Percentiles rank a stretch among this genome's conserved stretches.
Evolutionary conservation across 208 protist species (phyloP).

Genomic region (Leishmania gerbilli): DNA sequence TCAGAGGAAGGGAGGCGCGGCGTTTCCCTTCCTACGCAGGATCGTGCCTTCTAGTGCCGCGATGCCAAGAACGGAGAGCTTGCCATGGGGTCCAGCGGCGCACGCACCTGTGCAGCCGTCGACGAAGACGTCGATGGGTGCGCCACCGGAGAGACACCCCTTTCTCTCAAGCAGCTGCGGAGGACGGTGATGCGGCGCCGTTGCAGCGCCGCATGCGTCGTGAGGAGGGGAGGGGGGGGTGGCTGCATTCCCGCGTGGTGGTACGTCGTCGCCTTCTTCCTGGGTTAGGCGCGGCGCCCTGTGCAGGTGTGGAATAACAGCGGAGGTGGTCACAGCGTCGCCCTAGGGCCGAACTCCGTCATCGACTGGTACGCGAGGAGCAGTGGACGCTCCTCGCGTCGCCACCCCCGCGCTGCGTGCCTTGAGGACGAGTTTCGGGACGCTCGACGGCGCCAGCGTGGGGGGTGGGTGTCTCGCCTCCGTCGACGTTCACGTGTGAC

Average conservation of each 20-base stretch:
- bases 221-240: not conserved
- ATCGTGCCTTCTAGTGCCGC: not conserved
- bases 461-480: conserved; percentile 11
- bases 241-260: no score
- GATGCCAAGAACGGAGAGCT: not conserved
- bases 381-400: not conserved
- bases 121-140: not conserved
- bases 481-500: conserved; percentile 44
- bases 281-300: not conserved
- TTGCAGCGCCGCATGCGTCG: not conserved
- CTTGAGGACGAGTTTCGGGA: conserved; percentile 11
- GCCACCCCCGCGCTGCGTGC: not conserved
- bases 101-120: not conserved
- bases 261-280: not conserved
- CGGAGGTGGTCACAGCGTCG: not conserved
- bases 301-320: not conserved
- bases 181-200: no score
- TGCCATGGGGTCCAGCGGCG: not conserved
- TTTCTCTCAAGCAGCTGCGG: no score
- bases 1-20: not conserved
- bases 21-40: not conserved
- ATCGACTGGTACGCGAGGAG: not conserved
- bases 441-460: conserved; percentile 29
- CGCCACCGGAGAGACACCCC: no score
- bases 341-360: not conserved